A percentile compares a stretch with the other conserved stretches of the same genome.
Evolutionary conservation across 352 stramenopile genomes (phyloP).

Genomic region (Pythium oligandrum): DNA sequence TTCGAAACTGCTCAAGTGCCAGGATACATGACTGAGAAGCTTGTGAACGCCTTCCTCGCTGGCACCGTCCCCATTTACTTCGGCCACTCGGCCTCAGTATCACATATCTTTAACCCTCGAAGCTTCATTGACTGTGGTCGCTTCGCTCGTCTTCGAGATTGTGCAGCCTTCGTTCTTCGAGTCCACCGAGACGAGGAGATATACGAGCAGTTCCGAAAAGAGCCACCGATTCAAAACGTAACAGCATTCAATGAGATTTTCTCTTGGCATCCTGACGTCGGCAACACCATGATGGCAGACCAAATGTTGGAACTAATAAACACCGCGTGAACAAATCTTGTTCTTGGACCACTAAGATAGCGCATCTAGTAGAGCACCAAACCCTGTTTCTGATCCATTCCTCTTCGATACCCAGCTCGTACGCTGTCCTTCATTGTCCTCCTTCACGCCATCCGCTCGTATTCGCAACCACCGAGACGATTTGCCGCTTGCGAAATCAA

Average conservation of each 20-base stretch:
- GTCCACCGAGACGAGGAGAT: conserved; percentile 28
- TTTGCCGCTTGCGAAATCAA: conserved; percentile 68
- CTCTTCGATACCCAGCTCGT: conserved; percentile 17
- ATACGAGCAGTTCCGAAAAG: conserved; percentile 28
- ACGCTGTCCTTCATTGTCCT: conserved; percentile 18
- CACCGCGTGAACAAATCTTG: not conserved
- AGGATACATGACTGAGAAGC: conserved; percentile 65
- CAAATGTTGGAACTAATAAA: not conserved
- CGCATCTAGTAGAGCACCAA: conserved; percentile 26
- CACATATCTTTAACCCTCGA: conserved; percentile 34
- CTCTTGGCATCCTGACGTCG: conserved; percentile 38
- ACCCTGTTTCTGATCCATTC: conserved; percentile 23
- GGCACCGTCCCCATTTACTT: conserved; percentile 55
- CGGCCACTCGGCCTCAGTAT: conserved; percentile 34
- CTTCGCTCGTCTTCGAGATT: conserved; percentile 34
- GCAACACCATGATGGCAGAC: conserved; percentile 2
- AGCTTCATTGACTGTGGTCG: conserved; percentile 51
- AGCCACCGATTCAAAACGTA: conserved; percentile 28
- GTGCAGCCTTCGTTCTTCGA: conserved; percentile 27
- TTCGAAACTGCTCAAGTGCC: conserved; percentile 44
- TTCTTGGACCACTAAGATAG: conserved; percentile 13
- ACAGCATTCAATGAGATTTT: conserved; percentile 28
- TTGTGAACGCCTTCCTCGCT: conserved; percentile 54
- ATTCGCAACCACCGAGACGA: conserved; percentile 65
- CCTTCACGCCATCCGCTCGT: conserved; percentile 51